Conservation (phyloP, 352 stramenopile genomes). For the Globisporangium orthogonon region DNA sequence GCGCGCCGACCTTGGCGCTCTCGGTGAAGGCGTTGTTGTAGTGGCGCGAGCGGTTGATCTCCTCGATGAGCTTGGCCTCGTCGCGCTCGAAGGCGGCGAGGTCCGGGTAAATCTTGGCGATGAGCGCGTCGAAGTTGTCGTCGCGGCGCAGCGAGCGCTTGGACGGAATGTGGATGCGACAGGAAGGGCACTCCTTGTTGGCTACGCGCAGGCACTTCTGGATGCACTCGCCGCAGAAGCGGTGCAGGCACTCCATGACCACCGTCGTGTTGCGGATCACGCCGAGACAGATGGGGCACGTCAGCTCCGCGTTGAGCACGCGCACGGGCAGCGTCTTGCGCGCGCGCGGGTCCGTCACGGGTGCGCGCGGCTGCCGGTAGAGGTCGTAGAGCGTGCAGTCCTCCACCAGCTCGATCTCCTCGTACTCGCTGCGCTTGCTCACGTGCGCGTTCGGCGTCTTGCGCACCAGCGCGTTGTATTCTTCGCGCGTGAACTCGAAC, state of each 20-base stretch:
- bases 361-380: slow-evolving; percentile 71
- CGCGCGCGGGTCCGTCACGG: slow-evolving; percentile 42
- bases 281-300: slow-evolving; percentile 85
- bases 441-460: slow-evolving; percentile 31
- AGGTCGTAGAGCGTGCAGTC: slow-evolving; percentile 89
- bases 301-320: slow-evolving; percentile 77
- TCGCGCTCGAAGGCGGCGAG: slow-evolving; percentile 69
- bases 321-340: slow-evolving; percentile 60
- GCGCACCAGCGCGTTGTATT: slow-evolving; percentile 54
- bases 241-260: slow-evolving; percentile 90
- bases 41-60: slow-evolving; percentile 71
- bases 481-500: slow-evolving; percentile 64
- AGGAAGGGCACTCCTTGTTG: slow-evolving; percentile 87
- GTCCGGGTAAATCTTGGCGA: slow-evolving; percentile 83
- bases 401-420: slow-evolving; percentile 81
- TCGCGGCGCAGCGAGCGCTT: slow-evolving; percentile 79
- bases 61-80: slow-evolving; percentile 76
- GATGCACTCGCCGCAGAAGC: slow-evolving; percentile 90
- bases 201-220: slow-evolving; percentile 77
- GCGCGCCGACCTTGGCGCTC: slow-evolving; percentile 61
- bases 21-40: slow-evolving; percentile 81
- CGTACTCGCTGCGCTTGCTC: slow-evolving; percentile 76
- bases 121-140: slow-evolving; percentile 83
- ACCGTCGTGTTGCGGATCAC: slow-evolving; percentile 83
- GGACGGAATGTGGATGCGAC: slow-evolving; percentile 86